These are phyloP conservation scores for Gossypium schwendimanii DNA, from an alignment of 441 rosid genomes.

Conservation along the genomic window DNA sequence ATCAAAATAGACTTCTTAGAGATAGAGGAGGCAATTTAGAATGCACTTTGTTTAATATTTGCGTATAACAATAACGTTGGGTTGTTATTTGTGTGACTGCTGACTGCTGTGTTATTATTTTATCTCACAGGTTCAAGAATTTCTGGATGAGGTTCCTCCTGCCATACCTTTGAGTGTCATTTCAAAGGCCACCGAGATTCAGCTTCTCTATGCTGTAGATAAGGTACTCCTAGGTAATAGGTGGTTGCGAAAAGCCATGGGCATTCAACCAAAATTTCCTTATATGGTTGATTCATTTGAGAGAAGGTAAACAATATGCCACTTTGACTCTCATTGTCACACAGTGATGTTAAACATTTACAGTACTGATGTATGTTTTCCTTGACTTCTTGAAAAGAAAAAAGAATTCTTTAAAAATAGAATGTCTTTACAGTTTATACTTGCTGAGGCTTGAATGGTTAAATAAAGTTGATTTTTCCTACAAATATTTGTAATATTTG, in stretches of 20 bases:
- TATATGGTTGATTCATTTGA: slow-evolving; percentile 91
- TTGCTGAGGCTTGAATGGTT: not conserved
- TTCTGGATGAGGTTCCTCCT: slow-evolving; percentile 75
- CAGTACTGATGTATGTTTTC: not conserved
- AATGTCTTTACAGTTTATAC: not conserved
- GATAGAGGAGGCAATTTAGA: not conserved
- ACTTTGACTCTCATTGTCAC: not conserved
- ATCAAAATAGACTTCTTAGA: not conserved
- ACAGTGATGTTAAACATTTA: not conserved
- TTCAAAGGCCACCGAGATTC: slow-evolving; percentile 93
- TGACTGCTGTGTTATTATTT: not conserved
- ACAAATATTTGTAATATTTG: not conserved
- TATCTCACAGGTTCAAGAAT: slow-evolving; percentile 67
- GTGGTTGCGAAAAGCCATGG: slow-evolving; percentile 91
- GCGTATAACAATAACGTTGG: not conserved
- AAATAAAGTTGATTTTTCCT: not conserved
- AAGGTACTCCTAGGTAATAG: slow-evolving; percentile 73
- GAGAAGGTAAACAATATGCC: slow-evolving; percentile 50
- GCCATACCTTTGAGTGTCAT: slow-evolving; percentile 78
- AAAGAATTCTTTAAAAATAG: not conserved
- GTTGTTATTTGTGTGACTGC: not conserved
- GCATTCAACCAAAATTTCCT: slow-evolving; percentile 91
- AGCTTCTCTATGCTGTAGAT: slow-evolving; percentile 75
- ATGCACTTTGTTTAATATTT: not conserved
- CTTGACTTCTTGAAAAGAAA: not conserved